phyloP scores from a whole-genome alignment of 2,329 filamentous ascomycete genomes.

The Fusarium falciforme region DNA sequence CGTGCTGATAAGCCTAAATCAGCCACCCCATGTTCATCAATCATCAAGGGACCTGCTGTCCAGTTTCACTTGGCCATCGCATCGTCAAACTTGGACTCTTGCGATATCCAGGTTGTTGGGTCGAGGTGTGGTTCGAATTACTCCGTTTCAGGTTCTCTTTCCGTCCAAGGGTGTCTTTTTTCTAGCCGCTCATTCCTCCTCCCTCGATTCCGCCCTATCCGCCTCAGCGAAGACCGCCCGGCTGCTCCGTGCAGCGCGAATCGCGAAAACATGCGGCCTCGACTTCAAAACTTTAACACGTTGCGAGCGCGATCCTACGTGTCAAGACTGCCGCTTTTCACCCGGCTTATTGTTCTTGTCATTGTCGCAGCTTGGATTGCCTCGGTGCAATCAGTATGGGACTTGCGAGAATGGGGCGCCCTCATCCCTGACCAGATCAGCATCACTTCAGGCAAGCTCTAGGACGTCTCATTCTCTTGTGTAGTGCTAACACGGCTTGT shows the following conservation, averaged over 20 bases:
- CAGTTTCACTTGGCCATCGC: constrained; percentile 32
- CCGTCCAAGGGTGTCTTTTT: neutral
- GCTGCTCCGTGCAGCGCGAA: constrained; percentile 39
- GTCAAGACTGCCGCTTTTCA: constrained; percentile 88
- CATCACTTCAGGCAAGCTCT: constrained; percentile 71
- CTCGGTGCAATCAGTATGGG: constrained; percentile 76
- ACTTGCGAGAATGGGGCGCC: constrained; percentile 80
- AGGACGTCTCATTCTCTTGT: neutral
- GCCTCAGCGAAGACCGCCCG: constrained; percentile 31
- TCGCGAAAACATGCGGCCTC: constrained; percentile 46
- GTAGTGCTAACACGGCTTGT: constrained; percentile 10
- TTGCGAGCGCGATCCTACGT: constrained; percentile 83
- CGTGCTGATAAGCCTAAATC: constrained; percentile 34
- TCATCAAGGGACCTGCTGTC: constrained; percentile 33
- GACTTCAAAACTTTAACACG: constrained; percentile 69
- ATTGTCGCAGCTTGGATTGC: constrained; percentile 74
- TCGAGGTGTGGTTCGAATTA: constrained; percentile 20
- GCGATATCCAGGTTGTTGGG: constrained; percentile 27
- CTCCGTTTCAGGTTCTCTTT: neutral
- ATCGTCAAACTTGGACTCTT: constrained; percentile 12
- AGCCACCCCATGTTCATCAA: constrained; percentile 24
- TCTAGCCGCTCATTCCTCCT: neutral
- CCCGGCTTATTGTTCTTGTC: constrained; percentile 74
- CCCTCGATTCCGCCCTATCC: neutral
- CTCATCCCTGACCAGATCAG: constrained; percentile 82